Evolutionary conservation across 2,329 filamentous ascomycete species (phyloP), one percentile per base, ranked within the genome.

Genomic region (Fusarium concolor): DNA sequence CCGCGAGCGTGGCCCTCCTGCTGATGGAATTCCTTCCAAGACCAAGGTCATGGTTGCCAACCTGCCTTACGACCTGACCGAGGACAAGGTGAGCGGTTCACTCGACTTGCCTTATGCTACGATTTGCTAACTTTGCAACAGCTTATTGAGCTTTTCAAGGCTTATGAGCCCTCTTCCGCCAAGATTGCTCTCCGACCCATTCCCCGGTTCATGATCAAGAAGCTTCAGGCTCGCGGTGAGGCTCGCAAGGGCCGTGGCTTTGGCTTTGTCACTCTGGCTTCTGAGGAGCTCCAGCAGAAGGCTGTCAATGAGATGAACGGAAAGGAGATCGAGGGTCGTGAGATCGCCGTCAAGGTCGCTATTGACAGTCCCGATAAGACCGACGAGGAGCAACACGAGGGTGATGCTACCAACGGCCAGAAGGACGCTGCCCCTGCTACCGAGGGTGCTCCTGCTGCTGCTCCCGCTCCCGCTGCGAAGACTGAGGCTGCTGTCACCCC

Each of bases 41-140:
- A 98, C 92, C 83, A 99, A 99, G 92, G 93, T 99, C 84, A 99
- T 99, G 96, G 96, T 99, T 77, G 96, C 96, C 78, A 99, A 99
- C 87, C 89, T 99, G 68, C 96, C 96, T 53, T 99, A 99, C 79
- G 95, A 99, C 84, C 88, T 98, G 81, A 95, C 91, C 76, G 96
- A 99, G 86, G 94, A 98, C 78, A 96, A 95, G 90, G 95, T 97
- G 83, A 57, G 67, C 72, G 86, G 14, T 29, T 31, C 29, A 9
- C 44, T 14, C 17, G n/a, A n/a, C 29, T 51, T n/a, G 22, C 12
- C 20, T 38, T 33, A 11, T 15, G 9, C 29, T 35, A n/a, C 22
- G 8, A 9, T 22, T n/a, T 53, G 33, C 74, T 78, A 56, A 77
- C 73, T 38, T 14, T 10, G 3, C 35, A 69, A 76, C 68, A 98